Base-by-base conservation (phyloP, 345 rosid genomes). In the Hibiscus trionum region DNA sequence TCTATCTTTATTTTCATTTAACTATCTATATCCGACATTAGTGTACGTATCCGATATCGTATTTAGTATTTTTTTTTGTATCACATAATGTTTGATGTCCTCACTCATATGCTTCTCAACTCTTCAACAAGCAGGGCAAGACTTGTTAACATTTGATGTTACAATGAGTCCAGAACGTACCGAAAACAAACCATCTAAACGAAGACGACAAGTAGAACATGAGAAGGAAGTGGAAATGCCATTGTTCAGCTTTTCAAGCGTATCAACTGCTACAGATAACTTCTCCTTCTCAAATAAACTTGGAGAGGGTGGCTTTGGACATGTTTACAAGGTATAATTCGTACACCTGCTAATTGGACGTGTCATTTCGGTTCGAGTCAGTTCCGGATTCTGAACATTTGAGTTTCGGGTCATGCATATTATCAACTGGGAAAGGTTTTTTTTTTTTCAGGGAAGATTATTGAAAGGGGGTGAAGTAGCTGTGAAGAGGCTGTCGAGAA, bases 281-380 rank as follows among this genome's bases (percentile, higher is more conserved):
- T 72, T 72, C 52, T 72, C 69, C 1, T 4, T 26, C 39, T 42
- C 39, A 26, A 67, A 67, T 27, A 67, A 67, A 49, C 71, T 67
- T 50, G 71, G 71, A 67, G 71, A 67, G 21, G 71, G 71, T 27
- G 71, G 71, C 14, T 67, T 67, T 42, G 71, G 71, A 29, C 71
- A 58, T 26, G 71, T 67, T 15, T 67, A 47, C 39, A 67, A 67
- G 71, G 71, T 67, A 49, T 21, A 49, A 12, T 49, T 47, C 16
- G 10, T 11, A 47, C 10, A 7, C 44, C 44, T 39, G 44, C 42
- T 5, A 37, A 37, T 37, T 39, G 2, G 10, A 35, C 37, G 7
- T 5, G 4, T 35, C 37, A 35, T 35, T 35, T 35, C 6, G 37
- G 37, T 4, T 35, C 7, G 37, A 35, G 37, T 35, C 37, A 35